Evolutionary conservation across 805 yeast species (phyloP).

Genomic region (Starmerella davenportii): DNA sequence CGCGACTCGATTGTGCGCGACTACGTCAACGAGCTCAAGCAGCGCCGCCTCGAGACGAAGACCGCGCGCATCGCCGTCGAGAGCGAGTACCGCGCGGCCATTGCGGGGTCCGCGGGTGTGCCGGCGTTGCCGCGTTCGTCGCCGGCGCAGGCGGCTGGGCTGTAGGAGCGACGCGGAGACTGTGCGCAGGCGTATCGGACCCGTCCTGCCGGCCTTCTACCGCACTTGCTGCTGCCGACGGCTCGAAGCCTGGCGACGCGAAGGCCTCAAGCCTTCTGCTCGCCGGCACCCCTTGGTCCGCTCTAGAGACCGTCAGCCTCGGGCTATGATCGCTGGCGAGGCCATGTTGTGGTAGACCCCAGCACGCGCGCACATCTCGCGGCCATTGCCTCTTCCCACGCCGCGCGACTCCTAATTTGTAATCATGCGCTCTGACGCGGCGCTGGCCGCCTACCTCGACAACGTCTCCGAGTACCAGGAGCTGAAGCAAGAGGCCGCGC

Average conservation of each 20-base stretch:
- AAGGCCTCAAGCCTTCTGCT: too few species aligned
- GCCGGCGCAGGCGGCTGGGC: too few species aligned
- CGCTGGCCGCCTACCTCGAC: conserved; percentile 9
- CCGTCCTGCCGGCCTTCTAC: background rate
- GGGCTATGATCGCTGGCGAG: too few species aligned
- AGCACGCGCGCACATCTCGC: too few species aligned
- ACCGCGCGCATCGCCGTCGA: conserved; percentile 3
- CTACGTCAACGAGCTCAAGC: conserved; percentile 7
- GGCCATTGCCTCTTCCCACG: too few species aligned
- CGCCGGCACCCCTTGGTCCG: too few species aligned
- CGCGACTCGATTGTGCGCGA: conserved; percentile 5
- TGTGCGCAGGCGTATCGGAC: background rate
- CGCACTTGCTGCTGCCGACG: too few species aligned
- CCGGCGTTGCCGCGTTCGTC: too few species aligned
- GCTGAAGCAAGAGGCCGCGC: conserved; percentile 3
- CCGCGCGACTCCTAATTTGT: background rate
- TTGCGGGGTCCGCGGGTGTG: conserved; percentile 5
- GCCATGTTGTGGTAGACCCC: too few species aligned
- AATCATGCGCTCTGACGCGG: conserved; percentile 7
- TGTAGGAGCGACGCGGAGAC: too few species aligned
- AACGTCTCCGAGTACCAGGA: conserved; percentile 8
- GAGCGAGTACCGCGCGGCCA: conserved; percentile 8
- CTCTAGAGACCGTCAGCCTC: too few species aligned
- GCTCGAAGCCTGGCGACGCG: too few species aligned
- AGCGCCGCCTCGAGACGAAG: conserved; percentile 3